Percentiles rank a stretch among this genome's conserved stretches.
Evolutionary conservation across 2,329 filamentous ascomycete genomes (phyloP).

Genomic region (Colletotrichum tropicale): DNA sequence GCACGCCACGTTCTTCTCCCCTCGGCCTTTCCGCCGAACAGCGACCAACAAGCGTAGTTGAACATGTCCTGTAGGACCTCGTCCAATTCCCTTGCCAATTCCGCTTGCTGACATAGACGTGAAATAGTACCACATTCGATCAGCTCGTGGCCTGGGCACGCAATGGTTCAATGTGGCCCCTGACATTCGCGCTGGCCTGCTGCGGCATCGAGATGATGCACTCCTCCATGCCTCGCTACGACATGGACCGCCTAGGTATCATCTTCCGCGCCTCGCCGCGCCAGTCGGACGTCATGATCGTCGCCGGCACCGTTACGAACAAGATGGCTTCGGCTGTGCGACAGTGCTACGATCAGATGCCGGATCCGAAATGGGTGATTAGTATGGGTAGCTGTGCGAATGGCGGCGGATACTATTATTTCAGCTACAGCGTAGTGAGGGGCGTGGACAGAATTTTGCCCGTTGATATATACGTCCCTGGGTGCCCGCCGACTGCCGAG

Average conservation of each 20-base stretch:
- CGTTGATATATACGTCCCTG: slow-evolving; percentile 81
- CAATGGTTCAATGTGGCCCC: slow-evolving; percentile 84
- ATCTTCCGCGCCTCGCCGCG: slow-evolving; percentile 89
- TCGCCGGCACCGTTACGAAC: slow-evolving; percentile 93
- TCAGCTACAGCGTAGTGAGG: slow-evolving; percentile 75
- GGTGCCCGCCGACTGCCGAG: slow-evolving; percentile 68
- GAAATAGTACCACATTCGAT: slow-evolving; percentile 73
- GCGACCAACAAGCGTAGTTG: neutral
- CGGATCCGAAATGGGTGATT: slow-evolving; percentile 84
- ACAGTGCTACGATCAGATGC: slow-evolving; percentile 96
- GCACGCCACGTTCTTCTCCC: neutral
- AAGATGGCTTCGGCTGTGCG: slow-evolving; percentile 93
- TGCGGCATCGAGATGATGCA: slow-evolving; percentile 95
- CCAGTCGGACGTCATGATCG: slow-evolving; percentile 92
- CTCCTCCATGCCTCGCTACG: slow-evolving; percentile 86
- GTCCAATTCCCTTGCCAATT: neutral
- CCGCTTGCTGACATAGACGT: fast-evolving
- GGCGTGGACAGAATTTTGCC: slow-evolving; percentile 80
- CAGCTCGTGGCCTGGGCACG: slow-evolving; percentile 83
- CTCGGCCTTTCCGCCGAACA: neutral
- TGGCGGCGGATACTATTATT: slow-evolving; percentile 86
- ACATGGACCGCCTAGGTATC: slow-evolving; percentile 86
- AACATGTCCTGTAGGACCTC: neutral
- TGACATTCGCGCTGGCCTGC: slow-evolving; percentile 88
- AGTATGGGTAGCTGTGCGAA: slow-evolving; percentile 88